Conservation (phyloP, 768 basidiomycete genomes). For the Pleurotus cornucopiae region DNA sequence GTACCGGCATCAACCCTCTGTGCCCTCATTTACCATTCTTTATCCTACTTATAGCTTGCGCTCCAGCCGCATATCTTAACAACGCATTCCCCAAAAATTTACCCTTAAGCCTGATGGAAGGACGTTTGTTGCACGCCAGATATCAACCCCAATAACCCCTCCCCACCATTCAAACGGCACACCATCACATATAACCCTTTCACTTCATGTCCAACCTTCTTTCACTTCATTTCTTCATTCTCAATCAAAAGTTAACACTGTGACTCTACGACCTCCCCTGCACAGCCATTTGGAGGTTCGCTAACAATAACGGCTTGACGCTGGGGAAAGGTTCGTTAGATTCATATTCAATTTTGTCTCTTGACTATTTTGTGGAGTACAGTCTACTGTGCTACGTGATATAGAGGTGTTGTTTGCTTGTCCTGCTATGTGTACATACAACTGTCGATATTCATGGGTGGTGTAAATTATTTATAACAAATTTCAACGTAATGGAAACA, state of each 20-base stretch:
- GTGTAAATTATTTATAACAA: conserved; percentile 10
- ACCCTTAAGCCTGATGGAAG: conserved; percentile 5
- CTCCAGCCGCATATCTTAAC: conserved; percentile 6
- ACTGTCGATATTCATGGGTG: conserved; percentile 7
- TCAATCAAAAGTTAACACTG: not conserved
- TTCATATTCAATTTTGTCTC: not conserved
- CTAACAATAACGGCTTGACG: not conserved
- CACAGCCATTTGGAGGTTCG: not conserved
- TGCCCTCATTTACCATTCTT: conserved; percentile 5
- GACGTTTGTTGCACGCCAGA: conserved; percentile 7
- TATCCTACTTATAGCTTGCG: conserved; percentile 3
- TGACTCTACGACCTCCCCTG: too few relatives aligned
- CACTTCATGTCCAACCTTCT: not conserved
- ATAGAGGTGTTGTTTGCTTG: conserved; percentile 10
- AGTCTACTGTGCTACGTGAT: conserved; percentile 5
- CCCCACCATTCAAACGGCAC: not conserved
- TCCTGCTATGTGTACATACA: conserved; percentile 9
- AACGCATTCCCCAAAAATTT: not conserved
- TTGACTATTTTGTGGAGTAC: conserved; percentile 5
- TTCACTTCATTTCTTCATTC: not conserved
- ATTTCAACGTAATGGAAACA: conserved; percentile 6
- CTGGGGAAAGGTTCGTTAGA: not conserved
- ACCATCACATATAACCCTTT: conserved; percentile 1
- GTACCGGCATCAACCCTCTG: not conserved
- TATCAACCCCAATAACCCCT: not conserved